Evolutionary conservation across 2,329 filamentous ascomycete genomes (phyloP).

Genomic region (Paecilomyces fulvus): DNA sequence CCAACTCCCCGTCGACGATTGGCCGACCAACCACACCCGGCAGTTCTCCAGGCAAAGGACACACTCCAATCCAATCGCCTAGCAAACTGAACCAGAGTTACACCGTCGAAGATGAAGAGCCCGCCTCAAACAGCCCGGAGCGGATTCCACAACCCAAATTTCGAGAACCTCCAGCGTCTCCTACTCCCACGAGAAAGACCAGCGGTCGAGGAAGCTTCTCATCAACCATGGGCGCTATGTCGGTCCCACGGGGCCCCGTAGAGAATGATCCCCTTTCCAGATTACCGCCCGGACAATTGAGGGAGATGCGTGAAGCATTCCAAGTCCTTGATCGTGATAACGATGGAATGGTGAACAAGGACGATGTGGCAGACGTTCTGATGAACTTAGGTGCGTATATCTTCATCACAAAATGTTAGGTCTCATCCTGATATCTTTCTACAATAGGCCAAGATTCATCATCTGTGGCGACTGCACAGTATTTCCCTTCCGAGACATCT

Average conservation of each 20-base stretch:
- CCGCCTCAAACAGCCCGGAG: conserved; percentile 18
- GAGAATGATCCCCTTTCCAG: conserved; percentile 32
- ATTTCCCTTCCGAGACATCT: conserved; percentile 67
- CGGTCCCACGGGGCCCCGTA: conserved; percentile 13
- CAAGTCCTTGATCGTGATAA: conserved; percentile 86
- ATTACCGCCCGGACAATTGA: conserved; percentile 71
- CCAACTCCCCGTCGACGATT: conserved; percentile 54
- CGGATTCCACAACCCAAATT: conserved; percentile 27
- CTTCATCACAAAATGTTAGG: conserved; percentile 6
- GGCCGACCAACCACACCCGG: conserved; percentile 40
- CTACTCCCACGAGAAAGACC: conserved; percentile 31
- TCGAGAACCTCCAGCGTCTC: conserved; percentile 31
- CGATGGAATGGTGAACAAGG: conserved; percentile 70
- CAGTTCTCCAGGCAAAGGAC: conserved; percentile 33
- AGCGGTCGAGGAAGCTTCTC: conserved; percentile 19
- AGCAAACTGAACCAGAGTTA: conserved; percentile 41
- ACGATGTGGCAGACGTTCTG: conserved; percentile 82
- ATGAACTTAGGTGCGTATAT: conserved; percentile 60
- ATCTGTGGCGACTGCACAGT: conserved; percentile 61
- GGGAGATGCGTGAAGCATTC: conserved; percentile 85
- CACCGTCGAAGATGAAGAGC: conserved; percentile 33
- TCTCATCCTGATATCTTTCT: background rate
- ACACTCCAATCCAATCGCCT: conserved; percentile 37
- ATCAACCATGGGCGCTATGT: conserved; percentile 18
- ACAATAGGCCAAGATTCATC: conserved; percentile 62